Evolutionary conservation across 2,329 filamentous ascomycete genomes (phyloP).

Genomic region (Calonectria ilicicola): DNA sequence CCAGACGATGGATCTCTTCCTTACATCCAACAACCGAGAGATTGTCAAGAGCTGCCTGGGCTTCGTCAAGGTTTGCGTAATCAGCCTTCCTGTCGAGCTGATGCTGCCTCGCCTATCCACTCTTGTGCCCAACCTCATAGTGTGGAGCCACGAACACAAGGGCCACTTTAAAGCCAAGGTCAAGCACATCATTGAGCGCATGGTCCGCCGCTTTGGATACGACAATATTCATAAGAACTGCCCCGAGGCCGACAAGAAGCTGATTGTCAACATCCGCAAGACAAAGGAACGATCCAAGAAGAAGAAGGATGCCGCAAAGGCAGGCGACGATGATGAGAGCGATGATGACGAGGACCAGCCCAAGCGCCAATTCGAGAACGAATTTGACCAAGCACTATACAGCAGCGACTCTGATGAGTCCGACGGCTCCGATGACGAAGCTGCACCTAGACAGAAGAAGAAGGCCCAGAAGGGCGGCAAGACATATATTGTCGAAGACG

Average conservation of each 20-base stretch:
- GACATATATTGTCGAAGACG: slow-evolving; percentile 92
- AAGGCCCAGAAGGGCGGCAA: slow-evolving; percentile 71
- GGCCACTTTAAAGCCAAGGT: slow-evolving; percentile 97
- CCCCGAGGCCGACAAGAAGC: slow-evolving; percentile 87
- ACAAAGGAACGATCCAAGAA: slow-evolving; percentile 91
- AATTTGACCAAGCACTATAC: slow-evolving; percentile 96
- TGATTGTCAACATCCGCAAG: slow-evolving; percentile 95
- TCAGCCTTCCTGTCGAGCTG: slow-evolving; percentile 83
- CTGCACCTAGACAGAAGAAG: slow-evolving; percentile 60
- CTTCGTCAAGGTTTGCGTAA: slow-evolving; percentile 96
- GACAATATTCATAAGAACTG: slow-evolving; percentile 83
- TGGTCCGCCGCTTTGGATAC: slow-evolving; percentile 91
- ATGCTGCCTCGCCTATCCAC: slow-evolving; percentile 82
- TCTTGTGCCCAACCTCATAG: slow-evolving; percentile 89
- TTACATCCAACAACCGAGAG: slow-evolving; percentile 96
- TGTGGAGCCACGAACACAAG: slow-evolving; percentile 98
- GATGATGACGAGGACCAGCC: slow-evolving; percentile 61
- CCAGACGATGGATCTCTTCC: slow-evolving; percentile 94
- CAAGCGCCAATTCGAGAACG: slow-evolving; percentile 82
- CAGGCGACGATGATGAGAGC: slow-evolving; percentile 68
- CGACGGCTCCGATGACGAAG: slow-evolving; percentile 67
- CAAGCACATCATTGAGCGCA: slow-evolving; percentile 96
- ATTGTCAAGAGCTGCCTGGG: slow-evolving; percentile 95
- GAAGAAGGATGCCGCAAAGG: slow-evolving; percentile 80
- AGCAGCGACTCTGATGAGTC: slow-evolving; percentile 76